phyloP scores from a whole-genome alignment of 768 basidiomycete genomes.

The Leccinum truebloodii region DNA sequence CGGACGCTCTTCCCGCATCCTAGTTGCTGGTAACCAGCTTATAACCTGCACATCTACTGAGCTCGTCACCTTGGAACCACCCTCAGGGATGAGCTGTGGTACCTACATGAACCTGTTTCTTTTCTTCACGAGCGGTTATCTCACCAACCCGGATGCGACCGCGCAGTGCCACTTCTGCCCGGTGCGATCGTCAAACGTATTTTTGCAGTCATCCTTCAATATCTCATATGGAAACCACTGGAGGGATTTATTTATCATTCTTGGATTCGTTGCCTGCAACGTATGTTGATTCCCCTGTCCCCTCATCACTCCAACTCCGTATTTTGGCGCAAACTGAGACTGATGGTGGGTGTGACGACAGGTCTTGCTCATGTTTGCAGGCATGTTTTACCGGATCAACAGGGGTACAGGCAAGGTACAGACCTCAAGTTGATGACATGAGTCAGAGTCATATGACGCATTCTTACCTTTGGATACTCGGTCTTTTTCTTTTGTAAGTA shows the following conservation, averaged over 20 bases:
- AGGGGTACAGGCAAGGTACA: background rate
- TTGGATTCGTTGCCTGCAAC: slow-evolving; percentile 41
- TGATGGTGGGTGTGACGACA: slow-evolving; percentile 7
- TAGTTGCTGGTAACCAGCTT: slow-evolving; percentile 42
- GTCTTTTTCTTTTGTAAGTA: background rate
- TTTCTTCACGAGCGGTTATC: slow-evolving; percentile 49
- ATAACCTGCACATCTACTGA: slow-evolving; percentile 55
- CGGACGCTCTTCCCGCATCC: background rate
- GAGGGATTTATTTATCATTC: slow-evolving; percentile 13
- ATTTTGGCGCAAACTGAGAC: background rate
- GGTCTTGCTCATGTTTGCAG: slow-evolving; percentile 30
- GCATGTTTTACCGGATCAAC: slow-evolving; percentile 36
- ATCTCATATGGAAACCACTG: slow-evolving; percentile 10
- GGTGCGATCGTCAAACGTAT: slow-evolving; percentile 50
- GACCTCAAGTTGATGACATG: background rate
- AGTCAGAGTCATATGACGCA: background rate
- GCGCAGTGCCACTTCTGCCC: slow-evolving; percentile 57
- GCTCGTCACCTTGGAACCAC: slow-evolving; percentile 52
- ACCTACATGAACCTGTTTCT: slow-evolving; percentile 55
- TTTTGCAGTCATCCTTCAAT: slow-evolving; percentile 12
- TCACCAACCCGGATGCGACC: slow-evolving; percentile 55
- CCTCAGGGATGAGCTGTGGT: slow-evolving; percentile 52
- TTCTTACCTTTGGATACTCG: background rate
- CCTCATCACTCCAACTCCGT: no score
- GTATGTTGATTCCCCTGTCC: slow-evolving; percentile 24